Conservation (phyloP, 1,284 basidiomycete species). For the Sporisorium scitamineum region DNA sequence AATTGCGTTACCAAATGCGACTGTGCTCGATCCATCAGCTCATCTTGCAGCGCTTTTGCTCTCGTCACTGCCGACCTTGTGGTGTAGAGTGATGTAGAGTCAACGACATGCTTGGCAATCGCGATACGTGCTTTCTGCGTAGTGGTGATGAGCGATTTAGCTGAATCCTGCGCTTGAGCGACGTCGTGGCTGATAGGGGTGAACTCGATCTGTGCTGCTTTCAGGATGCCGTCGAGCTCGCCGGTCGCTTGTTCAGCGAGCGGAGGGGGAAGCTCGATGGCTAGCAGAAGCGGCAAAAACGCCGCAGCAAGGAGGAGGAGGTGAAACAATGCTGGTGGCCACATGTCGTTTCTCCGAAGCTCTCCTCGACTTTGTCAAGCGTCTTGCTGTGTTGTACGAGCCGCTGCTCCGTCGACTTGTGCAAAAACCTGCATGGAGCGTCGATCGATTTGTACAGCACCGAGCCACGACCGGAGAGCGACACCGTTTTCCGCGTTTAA, state of each 20-base stretch:
- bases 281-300: neutral
- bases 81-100: neutral
- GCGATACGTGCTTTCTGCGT: constrained; percentile 22
- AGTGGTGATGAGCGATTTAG: constrained; percentile 4
- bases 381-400: neutral
- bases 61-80: neutral
- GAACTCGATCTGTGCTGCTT: constrained; percentile 1
- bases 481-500: neutral
- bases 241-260: neutral
- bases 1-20: constrained; percentile 12
- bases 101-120: constrained; percentile 12
- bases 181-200: neutral
- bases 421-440: neutral
- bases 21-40: constrained; percentile 10
- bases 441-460: neutral
- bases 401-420: neutral
- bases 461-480: neutral
- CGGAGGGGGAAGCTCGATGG: constrained; percentile 1
- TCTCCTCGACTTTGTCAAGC: neutral
- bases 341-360: neutral
- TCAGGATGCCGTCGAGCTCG: constrained; percentile 12
- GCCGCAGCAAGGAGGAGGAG: neutral
- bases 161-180: neutral
- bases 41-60: constrained; percentile 15
- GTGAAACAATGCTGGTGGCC: neutral